phyloP scores from a whole-genome alignment of 805 yeast genomes.

The Candida sphagnicola region DNA sequence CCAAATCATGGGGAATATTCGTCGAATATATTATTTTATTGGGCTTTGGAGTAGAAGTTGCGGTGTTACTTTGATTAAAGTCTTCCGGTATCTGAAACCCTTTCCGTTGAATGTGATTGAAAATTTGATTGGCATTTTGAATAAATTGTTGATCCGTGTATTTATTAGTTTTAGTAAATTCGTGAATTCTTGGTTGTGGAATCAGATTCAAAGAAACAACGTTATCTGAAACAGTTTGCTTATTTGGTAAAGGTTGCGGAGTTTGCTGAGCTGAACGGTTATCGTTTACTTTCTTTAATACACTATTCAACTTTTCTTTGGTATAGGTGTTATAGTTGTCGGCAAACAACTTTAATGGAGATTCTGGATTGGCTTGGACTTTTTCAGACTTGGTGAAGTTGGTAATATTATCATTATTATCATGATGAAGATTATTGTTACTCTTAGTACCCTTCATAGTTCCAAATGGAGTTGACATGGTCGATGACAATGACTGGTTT shows the following conservation, averaged over 20 bases:
- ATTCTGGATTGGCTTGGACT: conserved; percentile 21
- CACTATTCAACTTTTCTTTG: conserved; percentile 26
- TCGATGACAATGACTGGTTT: conserved; percentile 26
- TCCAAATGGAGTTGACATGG: conserved; percentile 36
- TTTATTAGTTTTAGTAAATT: conserved; percentile 26
- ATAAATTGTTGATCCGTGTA: conserved; percentile 34
- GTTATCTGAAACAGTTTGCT: not conserved
- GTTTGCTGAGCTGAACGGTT: conserved; percentile 10
- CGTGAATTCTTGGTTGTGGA: conserved; percentile 21
- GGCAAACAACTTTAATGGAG: conserved; percentile 40
- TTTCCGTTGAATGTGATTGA: conserved; percentile 34
- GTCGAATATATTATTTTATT: conserved; percentile 12
- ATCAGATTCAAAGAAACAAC: not conserved
- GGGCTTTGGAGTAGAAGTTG: conserved; percentile 38
- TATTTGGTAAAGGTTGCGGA: conserved; percentile 4
- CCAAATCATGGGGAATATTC: conserved; percentile 7
- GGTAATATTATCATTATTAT: not conserved
- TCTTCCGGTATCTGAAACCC: conserved; percentile 17
- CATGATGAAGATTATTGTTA: not conserved
- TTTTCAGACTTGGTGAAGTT: conserved; percentile 8
- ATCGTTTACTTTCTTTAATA: conserved; percentile 18
- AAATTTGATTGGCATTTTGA: conserved; percentile 35
- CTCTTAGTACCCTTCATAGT: conserved; percentile 8
- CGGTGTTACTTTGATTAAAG: conserved; percentile 17
- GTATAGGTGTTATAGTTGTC: conserved; percentile 40